Base-by-base conservation (phyloP, 257 asterid species). In the Solanum habrochaites region DNA sequence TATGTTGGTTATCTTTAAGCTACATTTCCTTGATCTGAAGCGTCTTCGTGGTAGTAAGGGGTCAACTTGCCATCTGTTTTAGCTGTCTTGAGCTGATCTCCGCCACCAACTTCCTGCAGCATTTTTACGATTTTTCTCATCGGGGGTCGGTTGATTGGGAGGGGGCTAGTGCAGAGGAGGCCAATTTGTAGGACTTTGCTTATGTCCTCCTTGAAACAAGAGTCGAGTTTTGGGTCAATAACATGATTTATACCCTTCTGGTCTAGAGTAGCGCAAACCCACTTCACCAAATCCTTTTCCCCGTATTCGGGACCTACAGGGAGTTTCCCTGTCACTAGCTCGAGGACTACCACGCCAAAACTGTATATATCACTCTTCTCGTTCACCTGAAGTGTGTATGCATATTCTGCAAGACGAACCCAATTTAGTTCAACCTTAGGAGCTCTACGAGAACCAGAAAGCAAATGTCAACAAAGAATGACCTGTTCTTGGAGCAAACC, bases 321-420 rank as follows among this genome's bases (percentile, higher is more conserved):
- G n/a, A 89, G 98, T 87, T 90, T 92, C 43, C 99, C 98, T 0
- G 96, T 95, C 2, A 97, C 95, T 67, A 97, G 70, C 89, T 97
- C 99, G 4, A 97, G 95, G 23, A 95, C 90, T 8, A 97, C 98
- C 1, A 97, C 95, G 0, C 99, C 99, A 5, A 97, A 97, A 75
- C 99, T 97, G 94, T 95, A 97, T 31, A 90, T 94, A 77, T 97
- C 99, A 42, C 99, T 97, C 95, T 95, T 97, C 89, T 97, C 99
- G 1, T 94, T 97, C 92, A 97, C 99, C 16, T 98, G 90, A 6
- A 95, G 94, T 39, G 99, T 97, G 89, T 97, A 96, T 2, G 96
- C 98, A 47, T 97, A 97, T 87, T 97, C 98, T 97, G 97, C 20
- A 25, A 27, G 6, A n/a, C 14, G 70, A 62, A 23, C 81, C 23